Evolutionary conservation across 352 stramenopile species (phyloP).

Genomic region (Thalassiosira ordinaria): DNA sequence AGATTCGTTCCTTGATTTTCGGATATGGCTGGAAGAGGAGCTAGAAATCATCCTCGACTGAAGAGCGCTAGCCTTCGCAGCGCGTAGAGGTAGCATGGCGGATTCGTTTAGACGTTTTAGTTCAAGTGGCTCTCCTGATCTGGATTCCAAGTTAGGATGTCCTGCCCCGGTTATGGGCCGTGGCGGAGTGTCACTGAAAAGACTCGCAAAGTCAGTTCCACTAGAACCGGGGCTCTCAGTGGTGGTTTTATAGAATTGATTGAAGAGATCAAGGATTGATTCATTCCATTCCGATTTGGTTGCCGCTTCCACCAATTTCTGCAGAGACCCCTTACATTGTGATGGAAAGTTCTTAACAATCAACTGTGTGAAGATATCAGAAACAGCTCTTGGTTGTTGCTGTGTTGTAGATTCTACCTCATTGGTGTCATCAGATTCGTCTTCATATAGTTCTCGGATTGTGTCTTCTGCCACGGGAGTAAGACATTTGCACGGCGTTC

Average conservation of each 20-base stretch:
- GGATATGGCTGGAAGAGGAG: constrained; percentile 43
- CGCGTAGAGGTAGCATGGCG: constrained; percentile 62
- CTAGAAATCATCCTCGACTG: constrained; percentile 63
- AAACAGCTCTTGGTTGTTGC: neutral
- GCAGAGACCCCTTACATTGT: constrained; percentile 48
- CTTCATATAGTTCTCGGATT: constrained; percentile 55
- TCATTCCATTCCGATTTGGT: constrained; percentile 55
- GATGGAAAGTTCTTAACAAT: constrained; percentile 37
- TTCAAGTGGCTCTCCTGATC: constrained; percentile 52
- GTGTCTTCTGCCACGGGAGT: constrained; percentile 53
- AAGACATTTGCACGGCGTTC: constrained; percentile 77
- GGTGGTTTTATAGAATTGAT: constrained; percentile 32
- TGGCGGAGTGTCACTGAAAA: constrained; percentile 26
- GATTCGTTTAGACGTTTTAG: constrained; percentile 39
- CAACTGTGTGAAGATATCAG: constrained; percentile 45
- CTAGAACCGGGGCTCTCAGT: neutral
- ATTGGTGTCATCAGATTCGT: constrained; percentile 19
- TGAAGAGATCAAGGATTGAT: constrained; percentile 52
- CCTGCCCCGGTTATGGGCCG: neutral
- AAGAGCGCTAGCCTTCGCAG: constrained; percentile 60
- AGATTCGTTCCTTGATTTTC: constrained; percentile 54
- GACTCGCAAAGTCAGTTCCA: constrained; percentile 27
- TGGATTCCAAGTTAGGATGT: constrained; percentile 45
- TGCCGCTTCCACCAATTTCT: constrained; percentile 48
- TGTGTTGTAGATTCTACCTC: neutral